These are phyloP conservation scores for Raffaelea albimanens DNA, from an alignment of 2,329 filamentous ascomycete genomes.

Conservation along the genomic window DNA sequence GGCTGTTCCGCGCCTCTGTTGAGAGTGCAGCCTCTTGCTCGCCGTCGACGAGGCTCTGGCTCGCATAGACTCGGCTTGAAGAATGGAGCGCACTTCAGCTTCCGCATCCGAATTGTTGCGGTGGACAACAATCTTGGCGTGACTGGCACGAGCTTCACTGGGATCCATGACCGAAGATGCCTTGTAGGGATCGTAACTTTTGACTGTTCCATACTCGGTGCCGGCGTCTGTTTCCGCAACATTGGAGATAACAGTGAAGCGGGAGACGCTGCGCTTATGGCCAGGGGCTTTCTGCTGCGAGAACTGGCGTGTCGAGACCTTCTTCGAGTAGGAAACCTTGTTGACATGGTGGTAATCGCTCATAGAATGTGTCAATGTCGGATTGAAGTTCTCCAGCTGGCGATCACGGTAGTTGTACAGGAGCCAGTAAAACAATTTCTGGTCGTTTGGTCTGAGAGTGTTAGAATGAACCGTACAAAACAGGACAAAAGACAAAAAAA, in stretches of 20 bases:
- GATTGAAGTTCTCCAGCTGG: constrained; percentile 79
- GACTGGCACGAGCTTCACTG: constrained; percentile 40
- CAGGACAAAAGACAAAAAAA: neutral
- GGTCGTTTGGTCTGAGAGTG: constrained; percentile 63
- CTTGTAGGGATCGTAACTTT: constrained; percentile 79
- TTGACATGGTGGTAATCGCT: constrained; percentile 84
- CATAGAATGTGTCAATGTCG: constrained; percentile 69
- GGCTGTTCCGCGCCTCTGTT: constrained; percentile 19
- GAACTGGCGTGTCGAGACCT: constrained; percentile 54
- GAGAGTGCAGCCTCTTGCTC: constrained; percentile 15
- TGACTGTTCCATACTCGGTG: constrained; percentile 33
- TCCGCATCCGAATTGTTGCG: constrained; percentile 30
- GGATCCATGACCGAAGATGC: constrained; percentile 46
- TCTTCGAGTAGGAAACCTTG: constrained; percentile 47
- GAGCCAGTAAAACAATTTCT: constrained; percentile 87
- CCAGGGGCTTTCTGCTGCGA: constrained; percentile 34
- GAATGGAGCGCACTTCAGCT: constrained; percentile 24
- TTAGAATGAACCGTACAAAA: neutral
- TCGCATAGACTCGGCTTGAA: constrained; percentile 10
- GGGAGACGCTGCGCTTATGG: constrained; percentile 45
- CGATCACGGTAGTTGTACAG: constrained; percentile 74
- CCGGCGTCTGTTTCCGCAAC: constrained; percentile 34
- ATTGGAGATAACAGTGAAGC: constrained; percentile 58
- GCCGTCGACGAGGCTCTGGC: constrained; percentile 1
- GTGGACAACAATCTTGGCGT: constrained; percentile 61